Conservation (phyloP, 352 stramenopile genomes). For the Phytophthora pluvialis region DNA sequence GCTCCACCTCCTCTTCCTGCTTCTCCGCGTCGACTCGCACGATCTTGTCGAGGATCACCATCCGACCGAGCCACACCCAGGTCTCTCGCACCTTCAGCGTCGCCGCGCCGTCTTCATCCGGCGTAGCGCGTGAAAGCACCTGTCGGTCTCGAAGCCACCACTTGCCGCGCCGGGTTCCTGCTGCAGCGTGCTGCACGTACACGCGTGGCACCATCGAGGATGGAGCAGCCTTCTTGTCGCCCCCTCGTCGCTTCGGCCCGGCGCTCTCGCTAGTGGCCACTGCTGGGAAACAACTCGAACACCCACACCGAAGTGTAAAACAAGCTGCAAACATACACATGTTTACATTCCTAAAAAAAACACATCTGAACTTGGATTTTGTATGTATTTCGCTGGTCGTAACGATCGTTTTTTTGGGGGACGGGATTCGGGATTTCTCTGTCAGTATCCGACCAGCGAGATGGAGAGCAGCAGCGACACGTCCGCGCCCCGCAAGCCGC, state of each 20-base stretch:
- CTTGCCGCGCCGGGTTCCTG: slow-evolving; percentile 60
- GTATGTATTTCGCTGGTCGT: slow-evolving; percentile 18
- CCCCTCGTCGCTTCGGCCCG: slow-evolving; percentile 9
- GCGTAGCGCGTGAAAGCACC: slow-evolving; percentile 51
- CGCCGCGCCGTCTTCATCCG: slow-evolving; percentile 33
- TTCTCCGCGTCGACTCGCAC: slow-evolving; percentile 32
- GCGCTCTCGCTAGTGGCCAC: background rate
- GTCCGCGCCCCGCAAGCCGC: slow-evolving; percentile 5
- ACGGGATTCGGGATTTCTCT: slow-evolving; percentile 1
- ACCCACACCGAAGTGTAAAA: slow-evolving; percentile 16
- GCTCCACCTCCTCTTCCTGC: slow-evolving; percentile 6
- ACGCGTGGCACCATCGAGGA: slow-evolving; percentile 12
- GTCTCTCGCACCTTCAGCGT: slow-evolving; percentile 68
- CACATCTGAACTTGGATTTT: slow-evolving; percentile 3
- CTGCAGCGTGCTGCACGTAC: slow-evolving; percentile 45
- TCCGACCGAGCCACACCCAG: slow-evolving; percentile 70
- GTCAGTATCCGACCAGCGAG: slow-evolving; percentile 15
- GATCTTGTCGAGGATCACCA: slow-evolving; percentile 74
- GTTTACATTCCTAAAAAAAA: background rate
- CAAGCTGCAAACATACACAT: background rate
- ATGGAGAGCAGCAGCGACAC: slow-evolving; percentile 15
- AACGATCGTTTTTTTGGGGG: slow-evolving; percentile 7
- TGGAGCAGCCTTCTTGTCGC: slow-evolving; percentile 10
- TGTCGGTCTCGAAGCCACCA: slow-evolving; percentile 73
- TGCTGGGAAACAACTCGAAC: slow-evolving; percentile 38